Evolutionary conservation across 164 flowering plant genomes (phyloP).

Genomic region (Umbilicus rupestris): DNA sequence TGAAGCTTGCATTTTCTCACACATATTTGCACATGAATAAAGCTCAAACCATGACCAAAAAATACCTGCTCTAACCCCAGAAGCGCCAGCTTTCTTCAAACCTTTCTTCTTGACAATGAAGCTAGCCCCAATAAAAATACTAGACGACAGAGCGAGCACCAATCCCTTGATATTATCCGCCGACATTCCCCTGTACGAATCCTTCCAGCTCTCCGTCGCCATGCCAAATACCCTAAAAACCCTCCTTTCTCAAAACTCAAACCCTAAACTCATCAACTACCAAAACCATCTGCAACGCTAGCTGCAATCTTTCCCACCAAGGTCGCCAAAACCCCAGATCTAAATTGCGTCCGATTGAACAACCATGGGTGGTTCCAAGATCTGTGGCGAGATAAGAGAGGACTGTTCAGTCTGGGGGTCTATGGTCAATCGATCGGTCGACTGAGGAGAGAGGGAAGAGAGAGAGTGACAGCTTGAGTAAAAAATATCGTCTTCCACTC

Average conservation of each 20-base stretch:
- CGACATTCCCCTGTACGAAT: constrained; percentile 57
- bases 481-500: no score
- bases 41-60: neutral
- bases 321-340: neutral
- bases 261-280: neutral
- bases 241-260: neutral
- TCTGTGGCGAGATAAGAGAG: no score
- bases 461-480: neutral
- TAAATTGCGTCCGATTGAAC: neutral
- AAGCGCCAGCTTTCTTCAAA: constrained; percentile 64
- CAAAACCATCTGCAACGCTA: neutral
- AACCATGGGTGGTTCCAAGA: neutral
- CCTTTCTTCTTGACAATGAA: constrained; percentile 83
- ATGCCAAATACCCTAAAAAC: neutral
- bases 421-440: no score
- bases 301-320: neutral
- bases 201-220: constrained; percentile 24
- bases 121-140: constrained; percentile 70
- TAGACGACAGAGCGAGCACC: constrained; percentile 57
- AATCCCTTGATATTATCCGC: constrained; percentile 70
- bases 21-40: no score
- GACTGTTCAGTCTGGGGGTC: no score
- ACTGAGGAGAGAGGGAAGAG: neutral
- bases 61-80: constrained; percentile 64
- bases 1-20: no score